A percentile compares a stretch with the other conserved stretches of the same genome.
Evolutionary conservation across 2,329 filamentous ascomycete species (phyloP).

Genomic region (Colletotrichum scovillei): DNA sequence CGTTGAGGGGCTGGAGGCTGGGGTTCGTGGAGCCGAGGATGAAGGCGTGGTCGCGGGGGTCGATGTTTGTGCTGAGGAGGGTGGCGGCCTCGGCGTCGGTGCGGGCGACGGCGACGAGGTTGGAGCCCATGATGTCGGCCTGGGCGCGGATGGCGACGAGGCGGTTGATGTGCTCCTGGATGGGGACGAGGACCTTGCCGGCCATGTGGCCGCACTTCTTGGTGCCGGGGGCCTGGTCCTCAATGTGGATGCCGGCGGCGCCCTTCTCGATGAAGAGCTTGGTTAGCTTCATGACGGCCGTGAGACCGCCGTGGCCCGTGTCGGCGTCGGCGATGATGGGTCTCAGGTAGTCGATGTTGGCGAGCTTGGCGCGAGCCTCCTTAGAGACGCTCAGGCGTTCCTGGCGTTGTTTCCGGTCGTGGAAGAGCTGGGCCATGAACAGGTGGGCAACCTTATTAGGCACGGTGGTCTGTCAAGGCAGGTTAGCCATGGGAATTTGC

Average conservation of each 20-base stretch:
- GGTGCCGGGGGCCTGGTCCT: conserved; percentile 96
- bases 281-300: conserved; percentile 99
- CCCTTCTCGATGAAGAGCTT: conserved; percentile 98
- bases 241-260: conserved; percentile 97
- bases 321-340: conserved; percentile 98
- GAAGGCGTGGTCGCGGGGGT: conserved; percentile 94
- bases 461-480: conserved; percentile 80
- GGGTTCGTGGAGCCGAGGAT: conserved; percentile 92
- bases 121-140: conserved; percentile 96
- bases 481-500: background rate
- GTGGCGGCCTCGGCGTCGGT: conserved; percentile 98
- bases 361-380: conserved; percentile 75
- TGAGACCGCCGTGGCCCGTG: conserved; percentile 95
- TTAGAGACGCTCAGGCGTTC: conserved; percentile 86
- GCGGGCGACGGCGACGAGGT: conserved; percentile 90
- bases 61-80: conserved; percentile 95
- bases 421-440: conserved; percentile 98
- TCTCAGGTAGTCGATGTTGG: conserved; percentile 92
- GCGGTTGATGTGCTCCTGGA: conserved; percentile 97
- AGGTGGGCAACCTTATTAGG: conserved; percentile 98
- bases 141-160: conserved; percentile 96
- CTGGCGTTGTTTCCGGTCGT: conserved; percentile 98
- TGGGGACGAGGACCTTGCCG: conserved; percentile 96
- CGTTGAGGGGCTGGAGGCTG: conserved; percentile 83
- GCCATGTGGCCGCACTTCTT: conserved; percentile 99